Base-by-base conservation (phyloP, 257 asterid species). In the Jaltomata sinuosa region DNA sequence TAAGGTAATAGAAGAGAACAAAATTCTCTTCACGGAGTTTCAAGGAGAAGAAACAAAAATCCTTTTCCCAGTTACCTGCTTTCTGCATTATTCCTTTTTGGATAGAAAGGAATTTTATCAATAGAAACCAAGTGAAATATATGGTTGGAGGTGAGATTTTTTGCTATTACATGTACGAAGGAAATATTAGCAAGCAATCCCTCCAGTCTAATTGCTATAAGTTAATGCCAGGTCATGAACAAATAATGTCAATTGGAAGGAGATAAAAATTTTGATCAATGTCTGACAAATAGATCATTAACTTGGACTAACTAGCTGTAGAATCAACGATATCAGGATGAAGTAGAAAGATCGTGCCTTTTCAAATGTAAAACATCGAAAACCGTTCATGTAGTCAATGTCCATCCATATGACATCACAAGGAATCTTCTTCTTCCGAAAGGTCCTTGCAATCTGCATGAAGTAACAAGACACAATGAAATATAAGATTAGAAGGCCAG, bases 341-440 rank as follows among this genome's bases (percentile, higher is more conserved):
- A 11, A 5, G 62, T 62, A 81, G 68, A 29, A 81, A 54, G 52
- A 40, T 84, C 86, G 71, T 90, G 89, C 98, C 98, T 94, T 74
- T 87, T 93, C 93, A 81, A 96, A 96, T 76, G 98, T 96, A 89
- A 96, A 94, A 88, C 98, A 96, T 71, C 98, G 98, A 83, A 96
- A 96, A 87, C 94, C 97, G 82, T 96, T 94, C 99, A 96, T 96
- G 90, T 96, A 96, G 89, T 96, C 99, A 53, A 96, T 96, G 91
- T 96, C 99, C 97, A 96, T 96, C 99, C 99, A 96, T 83, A 96
- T 90, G 91, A 94, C 98, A 89, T 94, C 99, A 91, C 98, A 96
- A 85, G 99, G 99, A 87, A 96, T 94, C 64, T 85, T 82, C 89
- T 96, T 96, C 79, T 96, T 97, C 77, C 98, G 91, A 84, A 96